Conservation (phyloP, 1,139 yeast genomes). For the Debaryomycetaceae sp. region DNA sequence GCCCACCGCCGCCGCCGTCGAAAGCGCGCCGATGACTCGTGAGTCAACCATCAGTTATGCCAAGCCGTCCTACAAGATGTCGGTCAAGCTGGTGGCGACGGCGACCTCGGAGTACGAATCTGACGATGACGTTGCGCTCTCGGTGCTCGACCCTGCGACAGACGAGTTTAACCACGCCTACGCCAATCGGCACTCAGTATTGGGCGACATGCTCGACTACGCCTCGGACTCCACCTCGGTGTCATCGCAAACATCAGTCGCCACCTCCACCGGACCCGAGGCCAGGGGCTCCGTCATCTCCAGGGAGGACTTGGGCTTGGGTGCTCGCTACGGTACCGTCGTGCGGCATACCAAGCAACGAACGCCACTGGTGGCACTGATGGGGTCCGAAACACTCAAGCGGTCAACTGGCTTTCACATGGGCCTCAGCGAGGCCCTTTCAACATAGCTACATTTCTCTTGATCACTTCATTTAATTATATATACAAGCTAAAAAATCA, state of each 20-base stretch:
- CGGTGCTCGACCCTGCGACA: conserved; percentile 17
- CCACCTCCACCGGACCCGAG: conserved; percentile 2
- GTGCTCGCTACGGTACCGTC: conserved; percentile 8
- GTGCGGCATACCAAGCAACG: conserved; percentile 3
- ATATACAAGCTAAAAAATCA: conserved; percentile 13
- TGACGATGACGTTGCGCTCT: conserved; percentile 10
- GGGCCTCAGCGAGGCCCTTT: conserved; percentile 5
- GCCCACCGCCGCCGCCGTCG: conserved; percentile 4
- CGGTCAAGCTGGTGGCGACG: conserved; percentile 5
- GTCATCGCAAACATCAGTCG: too few species aligned
- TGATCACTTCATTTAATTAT: conserved; percentile 7
- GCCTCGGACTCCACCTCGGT: conserved; percentile 23
- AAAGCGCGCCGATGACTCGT: conserved; percentile 2
- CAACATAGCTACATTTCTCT: not conserved
- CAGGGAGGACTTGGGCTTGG: conserved; percentile 8
- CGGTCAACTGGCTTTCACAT: conserved; percentile 5
- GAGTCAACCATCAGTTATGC: not conserved
- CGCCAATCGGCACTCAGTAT: conserved; percentile 35
- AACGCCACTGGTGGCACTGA: not conserved
- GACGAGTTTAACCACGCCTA: conserved; percentile 21
- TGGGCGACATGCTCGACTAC: conserved; percentile 46
- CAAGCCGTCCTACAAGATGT: conserved; percentile 2
- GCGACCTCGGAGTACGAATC: conserved; percentile 9
- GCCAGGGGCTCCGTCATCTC: conserved; percentile 5
- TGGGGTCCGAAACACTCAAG: not conserved